Base-by-base conservation (phyloP, 495 filamentous ascomycete species). In the Podospora australis region DNA sequence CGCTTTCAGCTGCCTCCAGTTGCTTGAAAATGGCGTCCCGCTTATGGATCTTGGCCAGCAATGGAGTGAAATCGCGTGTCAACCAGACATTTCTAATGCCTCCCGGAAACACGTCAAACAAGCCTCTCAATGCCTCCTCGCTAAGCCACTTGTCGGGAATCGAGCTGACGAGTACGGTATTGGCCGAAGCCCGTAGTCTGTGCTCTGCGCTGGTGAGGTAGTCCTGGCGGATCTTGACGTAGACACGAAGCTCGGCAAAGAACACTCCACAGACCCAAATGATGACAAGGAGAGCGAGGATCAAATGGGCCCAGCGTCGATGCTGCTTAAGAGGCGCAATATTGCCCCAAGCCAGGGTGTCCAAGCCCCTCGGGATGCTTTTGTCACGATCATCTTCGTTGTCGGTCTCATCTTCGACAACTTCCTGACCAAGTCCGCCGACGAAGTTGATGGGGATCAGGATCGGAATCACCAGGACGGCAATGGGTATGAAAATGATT, bases 61-160 rank as follows among this genome's bases (percentile, higher is more conserved):
- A 78, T 21, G 87, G 81, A 45, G 92, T 88, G 49, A 85, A 91
- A 59, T 97, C 87, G 19, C 92, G 82, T 44, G 96, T 96, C 52
- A 96, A 84, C 88, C 90, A 98, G 26, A 97, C 90, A 63, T 96
- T 96, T 45, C 89, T 81, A 62, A 98, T 83, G 39, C 92, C 92
- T 34, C 92, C 92, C 2, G 92, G 92, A 58, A 96, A 98, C 6
- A 97, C 90, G 64, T 98, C 92, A 56, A 92, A 98, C n/a, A 98
- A 72, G 0, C 78, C 81, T 34, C 83, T 76, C 10, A 98, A 73
- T 8, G 88, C 86, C 43, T 95, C 81, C 35, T 86, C 73, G 20
- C 77, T 85, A 10, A 95, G 79, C 91, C 91, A 97, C 58, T 88
- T 88, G 24, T 78, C 73, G 14, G 92, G 92, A 48, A 98, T 96